Conservation (phyloP, 2,329 filamentous ascomycete genomes). For the Fusarium brachygibbosum region DNA sequence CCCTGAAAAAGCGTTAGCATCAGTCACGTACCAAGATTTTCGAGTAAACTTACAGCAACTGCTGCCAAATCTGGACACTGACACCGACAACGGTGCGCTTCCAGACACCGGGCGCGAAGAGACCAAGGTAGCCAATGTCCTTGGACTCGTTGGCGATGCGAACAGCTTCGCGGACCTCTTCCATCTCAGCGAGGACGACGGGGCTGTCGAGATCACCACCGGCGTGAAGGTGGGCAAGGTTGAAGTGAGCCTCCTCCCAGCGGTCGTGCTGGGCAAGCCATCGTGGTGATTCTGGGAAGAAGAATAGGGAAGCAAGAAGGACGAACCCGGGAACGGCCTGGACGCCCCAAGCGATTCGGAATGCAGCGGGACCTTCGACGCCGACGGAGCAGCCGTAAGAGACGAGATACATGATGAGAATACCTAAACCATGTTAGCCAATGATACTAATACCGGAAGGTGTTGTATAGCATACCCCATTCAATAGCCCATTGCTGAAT, state of each 20-base stretch:
- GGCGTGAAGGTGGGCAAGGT: conserved; percentile 70
- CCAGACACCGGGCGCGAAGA: conserved; percentile 64
- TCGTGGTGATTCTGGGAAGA: conserved; percentile 72
- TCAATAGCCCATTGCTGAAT: conserved; percentile 83
- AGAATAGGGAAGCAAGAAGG: conserved; percentile 69
- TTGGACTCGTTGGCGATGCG: conserved; percentile 55
- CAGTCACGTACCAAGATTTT: accelerated
- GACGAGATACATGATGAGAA: conserved; percentile 78
- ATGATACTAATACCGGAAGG: accelerated
- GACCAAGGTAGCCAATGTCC: conserved; percentile 56
- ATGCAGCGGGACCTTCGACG: conserved; percentile 68
- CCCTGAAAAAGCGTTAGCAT: conserved; percentile 44
- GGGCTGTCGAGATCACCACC: conserved; percentile 67
- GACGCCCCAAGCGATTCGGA: conserved; percentile 74
- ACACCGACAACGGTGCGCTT: conserved; percentile 65
- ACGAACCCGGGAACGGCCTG: conserved; percentile 73
- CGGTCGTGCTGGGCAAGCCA: conserved; percentile 74
- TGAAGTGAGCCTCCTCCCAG: conserved; percentile 66
- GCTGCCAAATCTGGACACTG: conserved; percentile 67
- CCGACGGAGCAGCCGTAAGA: conserved; percentile 71
- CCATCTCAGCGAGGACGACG: conserved; percentile 68
- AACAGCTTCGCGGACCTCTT: conserved; percentile 63
- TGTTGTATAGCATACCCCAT: conserved; percentile 53
- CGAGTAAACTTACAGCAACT: conserved; percentile 55
- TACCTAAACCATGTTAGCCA: conserved; percentile 60